A percentile compares a stretch with the other conserved stretches of the same genome.
Conservation (phyloP, 2,329 filamentous ascomycete species). For the Akanthomyces muscarius region DNA sequence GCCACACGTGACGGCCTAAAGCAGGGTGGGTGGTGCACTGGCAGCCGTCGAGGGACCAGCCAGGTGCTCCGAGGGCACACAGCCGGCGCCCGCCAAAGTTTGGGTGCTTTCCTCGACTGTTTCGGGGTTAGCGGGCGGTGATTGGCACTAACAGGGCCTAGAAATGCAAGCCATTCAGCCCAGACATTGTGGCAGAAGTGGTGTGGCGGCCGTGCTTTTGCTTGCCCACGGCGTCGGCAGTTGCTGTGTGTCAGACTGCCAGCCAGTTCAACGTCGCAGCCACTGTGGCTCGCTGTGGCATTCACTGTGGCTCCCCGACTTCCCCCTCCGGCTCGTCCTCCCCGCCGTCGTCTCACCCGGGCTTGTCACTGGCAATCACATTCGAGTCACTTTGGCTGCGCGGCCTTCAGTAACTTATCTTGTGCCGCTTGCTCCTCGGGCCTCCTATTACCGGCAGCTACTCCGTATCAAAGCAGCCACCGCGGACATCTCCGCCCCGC, state of each 20-base stretch:
- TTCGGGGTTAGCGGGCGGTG: not conserved
- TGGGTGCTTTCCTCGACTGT: not conserved
- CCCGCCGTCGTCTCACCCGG: not conserved
- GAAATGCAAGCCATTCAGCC: not conserved
- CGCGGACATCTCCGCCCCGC: too few relatives aligned
- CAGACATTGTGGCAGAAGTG: not conserved
- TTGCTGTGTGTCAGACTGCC: not conserved
- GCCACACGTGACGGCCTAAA: slow-evolving; percentile 9
- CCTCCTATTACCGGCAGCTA: not conserved
- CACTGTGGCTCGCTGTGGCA: slow-evolving; percentile 8
- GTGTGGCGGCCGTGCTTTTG: not conserved
- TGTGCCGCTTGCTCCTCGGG: not conserved
- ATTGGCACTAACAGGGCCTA: not conserved
- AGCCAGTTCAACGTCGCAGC: not conserved
- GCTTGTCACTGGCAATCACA: not conserved
- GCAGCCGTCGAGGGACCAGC: not conserved
- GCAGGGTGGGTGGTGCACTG: not conserved
- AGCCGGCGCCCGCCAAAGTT: not conserved
- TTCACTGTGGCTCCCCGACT: not conserved
- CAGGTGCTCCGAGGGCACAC: not conserved
- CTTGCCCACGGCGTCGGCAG: not conserved
- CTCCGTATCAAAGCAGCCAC: too few relatives aligned
- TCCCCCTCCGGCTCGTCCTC: not conserved
- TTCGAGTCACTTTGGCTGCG: not conserved
- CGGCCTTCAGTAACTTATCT: too few relatives aligned